Evolutionary conservation across 2,329 filamentous ascomycete genomes (phyloP), one percentile per base, ranked within the genome.

Genomic region (Trichoderma sp.): DNA sequence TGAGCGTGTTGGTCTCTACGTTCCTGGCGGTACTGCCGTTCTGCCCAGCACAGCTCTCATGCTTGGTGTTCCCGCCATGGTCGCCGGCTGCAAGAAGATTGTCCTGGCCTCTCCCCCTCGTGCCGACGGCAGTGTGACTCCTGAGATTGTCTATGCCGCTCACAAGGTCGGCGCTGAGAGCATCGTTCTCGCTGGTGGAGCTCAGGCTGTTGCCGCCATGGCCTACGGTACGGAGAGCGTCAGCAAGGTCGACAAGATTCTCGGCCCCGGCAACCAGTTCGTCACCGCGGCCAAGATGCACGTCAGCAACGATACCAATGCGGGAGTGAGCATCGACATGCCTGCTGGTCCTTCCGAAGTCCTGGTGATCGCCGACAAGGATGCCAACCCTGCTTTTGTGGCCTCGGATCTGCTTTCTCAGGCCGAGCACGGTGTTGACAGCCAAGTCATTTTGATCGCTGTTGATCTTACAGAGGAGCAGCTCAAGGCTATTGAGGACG

Each of bases 271-370:
- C 43, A 99, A 99, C 83, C 96, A 98, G 82, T 99, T 98, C 79
- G 96, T 99, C 53, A 99, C 96, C 0, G 96, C 96, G 0, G 96
- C 93, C 67, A 99, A 99, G 88, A 99, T 99, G 96, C 88, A 95
- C 77, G 96, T 99, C 57, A 93, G 92, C 82, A 99, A 99, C 81
- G 96, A 99, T 80, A 98, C 96, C 58, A 97, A 94, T 73, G 96
- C 96, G 13, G 93, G 93, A 26, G 95, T 98, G 53, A 92, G 94
- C 81, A 99, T 99, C 77, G 96, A 99, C 80, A 99, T 99, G 96
- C 96, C 96, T 12, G 96, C 96, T 43, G 96, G 96, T 0, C 96
- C 96, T 0, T 97, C 94, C 43, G 96, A 99, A 81, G 94, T 99
- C 3, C 88, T 99, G n/a, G 96, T 99, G 71, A 88, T 99, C 66